A percentile compares a stretch with the other conserved stretches of the same genome.
Evolutionary conservation across 1,284 basidiomycete genomes (phyloP).

Genomic region (Phlebopus sp.): DNA sequence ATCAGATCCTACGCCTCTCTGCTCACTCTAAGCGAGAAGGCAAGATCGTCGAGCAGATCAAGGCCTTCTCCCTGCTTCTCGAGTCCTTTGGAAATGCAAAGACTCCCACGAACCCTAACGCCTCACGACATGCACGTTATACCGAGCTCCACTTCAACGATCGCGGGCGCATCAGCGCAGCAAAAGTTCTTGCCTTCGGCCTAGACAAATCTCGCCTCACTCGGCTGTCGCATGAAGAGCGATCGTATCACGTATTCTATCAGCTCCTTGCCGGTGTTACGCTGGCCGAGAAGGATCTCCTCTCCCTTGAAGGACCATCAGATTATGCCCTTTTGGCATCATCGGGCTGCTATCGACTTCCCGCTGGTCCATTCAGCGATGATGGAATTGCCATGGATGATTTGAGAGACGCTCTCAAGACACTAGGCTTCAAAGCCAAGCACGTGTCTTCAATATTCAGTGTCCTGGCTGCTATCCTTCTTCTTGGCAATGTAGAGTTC

Average conservation of each 20-base stretch:
- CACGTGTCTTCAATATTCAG: conserved; percentile 80
- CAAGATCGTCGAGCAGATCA: conserved; percentile 78
- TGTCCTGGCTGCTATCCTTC: conserved; percentile 77
- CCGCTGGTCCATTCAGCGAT: conserved; percentile 83
- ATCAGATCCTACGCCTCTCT: conserved; percentile 82
- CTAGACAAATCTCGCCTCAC: conserved; percentile 85
- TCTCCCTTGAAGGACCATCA: conserved; percentile 79
- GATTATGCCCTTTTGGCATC: conserved; percentile 83
- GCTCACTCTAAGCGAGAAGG: conserved; percentile 75
- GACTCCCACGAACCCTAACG: conserved; percentile 85
- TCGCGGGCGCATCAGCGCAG: conserved; percentile 71
- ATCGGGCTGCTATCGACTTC: conserved; percentile 83
- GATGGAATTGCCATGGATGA: conserved; percentile 84
- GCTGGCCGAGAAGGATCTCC: conserved; percentile 70
- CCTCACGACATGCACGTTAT: conserved; percentile 85
- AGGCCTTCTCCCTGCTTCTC: conserved; percentile 72
- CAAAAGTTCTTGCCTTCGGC: conserved; percentile 81
- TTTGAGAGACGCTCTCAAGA: conserved; percentile 74
- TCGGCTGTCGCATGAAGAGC: conserved; percentile 77
- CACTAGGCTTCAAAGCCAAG: conserved; percentile 88
- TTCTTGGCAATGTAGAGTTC: conserved; percentile 84
- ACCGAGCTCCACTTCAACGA: conserved; percentile 89
- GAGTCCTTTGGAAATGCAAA: conserved; percentile 91
- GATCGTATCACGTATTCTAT: conserved; percentile 94
- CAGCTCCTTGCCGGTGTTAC: conserved; percentile 89